These are phyloP conservation scores for Epichloe gansuensis DNA, from an alignment of 2,329 filamentous ascomycete species.

Conservation along the genomic window DNA sequence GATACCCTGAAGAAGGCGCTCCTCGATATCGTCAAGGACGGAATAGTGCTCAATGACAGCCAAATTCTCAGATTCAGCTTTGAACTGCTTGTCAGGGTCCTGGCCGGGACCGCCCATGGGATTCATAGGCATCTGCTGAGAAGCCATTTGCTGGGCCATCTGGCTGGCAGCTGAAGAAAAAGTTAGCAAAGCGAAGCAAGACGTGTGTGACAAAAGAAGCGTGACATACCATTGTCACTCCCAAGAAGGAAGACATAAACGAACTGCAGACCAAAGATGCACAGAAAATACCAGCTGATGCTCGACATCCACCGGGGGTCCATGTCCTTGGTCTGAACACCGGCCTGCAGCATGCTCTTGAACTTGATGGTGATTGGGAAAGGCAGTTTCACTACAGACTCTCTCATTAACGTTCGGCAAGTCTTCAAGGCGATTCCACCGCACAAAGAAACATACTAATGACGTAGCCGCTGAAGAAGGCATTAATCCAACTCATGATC, in stretches of 20 bases:
- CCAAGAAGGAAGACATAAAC: constrained; percentile 96
- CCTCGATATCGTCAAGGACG: constrained; percentile 77
- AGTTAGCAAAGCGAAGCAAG: constrained; percentile 8
- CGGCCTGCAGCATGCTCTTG: constrained; percentile 98
- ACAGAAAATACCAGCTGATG: constrained; percentile 97
- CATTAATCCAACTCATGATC: constrained; percentile 99
- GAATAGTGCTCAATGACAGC: constrained; percentile 91
- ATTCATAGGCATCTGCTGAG: constrained; percentile 35
- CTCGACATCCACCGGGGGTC: constrained; percentile 98
- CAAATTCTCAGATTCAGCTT: constrained; percentile 85
- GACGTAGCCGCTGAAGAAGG: constrained; percentile 95
- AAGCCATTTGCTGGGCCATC: constrained; percentile 79
- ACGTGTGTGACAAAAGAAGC: not conserved
- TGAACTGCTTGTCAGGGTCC: constrained; percentile 91
- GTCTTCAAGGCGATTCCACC: not conserved
- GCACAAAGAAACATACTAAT: constrained; percentile 51
- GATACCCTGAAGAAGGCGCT: constrained; percentile 56
- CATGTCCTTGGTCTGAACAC: constrained; percentile 88
- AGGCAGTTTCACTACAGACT: constrained; percentile 69
- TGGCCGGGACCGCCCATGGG: constrained; percentile 78
- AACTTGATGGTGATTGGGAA: constrained; percentile 98
- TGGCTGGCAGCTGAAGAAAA: constrained; percentile 62
- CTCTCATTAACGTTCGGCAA: constrained; percentile 9
- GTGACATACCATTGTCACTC: constrained; percentile 74
- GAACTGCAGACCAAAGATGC: constrained; percentile 89